A percentile compares a stretch with the other conserved stretches of the same genome.
Conservation (phyloP, 1,284 basidiomycete species). For the Pseudozyma tsukubaensis region DNA sequence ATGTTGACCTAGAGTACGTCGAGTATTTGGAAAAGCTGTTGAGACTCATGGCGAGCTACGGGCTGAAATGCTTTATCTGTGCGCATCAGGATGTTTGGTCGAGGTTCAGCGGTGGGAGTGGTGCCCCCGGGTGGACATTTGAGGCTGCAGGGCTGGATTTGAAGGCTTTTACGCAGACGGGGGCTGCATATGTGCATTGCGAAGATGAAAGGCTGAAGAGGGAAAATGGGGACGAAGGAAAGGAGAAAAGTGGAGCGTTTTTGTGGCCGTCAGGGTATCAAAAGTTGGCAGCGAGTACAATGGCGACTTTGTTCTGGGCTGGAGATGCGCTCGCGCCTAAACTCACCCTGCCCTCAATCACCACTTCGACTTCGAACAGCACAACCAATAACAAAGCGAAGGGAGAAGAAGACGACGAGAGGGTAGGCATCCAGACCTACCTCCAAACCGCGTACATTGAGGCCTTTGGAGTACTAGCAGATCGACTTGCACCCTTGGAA, state of each 20-base stretch:
- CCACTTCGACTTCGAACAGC: no score
- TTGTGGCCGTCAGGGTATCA: conserved; percentile 68
- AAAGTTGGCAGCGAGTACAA: conserved; percentile 68
- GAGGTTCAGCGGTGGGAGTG: conserved; percentile 83
- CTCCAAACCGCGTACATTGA: conserved; percentile 85
- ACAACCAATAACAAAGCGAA: no score
- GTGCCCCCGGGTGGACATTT: conserved; percentile 75
- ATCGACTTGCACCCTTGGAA: conserved; percentile 78
- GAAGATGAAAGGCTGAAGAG: conserved; percentile 34
- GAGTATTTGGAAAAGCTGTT: conserved; percentile 81
- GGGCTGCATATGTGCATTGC: conserved; percentile 63
- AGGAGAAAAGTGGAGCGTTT: conserved; percentile 61
- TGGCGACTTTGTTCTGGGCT: conserved; percentile 69
- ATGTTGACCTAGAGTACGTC: conserved; percentile 86
- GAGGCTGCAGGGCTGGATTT: conserved; percentile 59
- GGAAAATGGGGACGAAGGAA: conserved; percentile 5
- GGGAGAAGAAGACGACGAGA: conserved; percentile 19
- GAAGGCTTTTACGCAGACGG: conserved; percentile 48
- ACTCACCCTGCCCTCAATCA: conserved; percentile 16
- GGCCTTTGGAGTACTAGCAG: conserved; percentile 79
- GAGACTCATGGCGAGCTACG: conserved; percentile 81
- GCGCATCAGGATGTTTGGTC: conserved; percentile 82
- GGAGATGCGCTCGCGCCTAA: conserved; percentile 81
- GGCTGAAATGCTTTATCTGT: conserved; percentile 81
- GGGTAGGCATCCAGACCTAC: conserved; percentile 77